Percentiles rank a stretch among this genome's conserved stretches.
These are phyloP conservation scores for Camelina neglecta DNA, from an alignment of 345 rosid genomes.

Conservation along the genomic window DNA sequence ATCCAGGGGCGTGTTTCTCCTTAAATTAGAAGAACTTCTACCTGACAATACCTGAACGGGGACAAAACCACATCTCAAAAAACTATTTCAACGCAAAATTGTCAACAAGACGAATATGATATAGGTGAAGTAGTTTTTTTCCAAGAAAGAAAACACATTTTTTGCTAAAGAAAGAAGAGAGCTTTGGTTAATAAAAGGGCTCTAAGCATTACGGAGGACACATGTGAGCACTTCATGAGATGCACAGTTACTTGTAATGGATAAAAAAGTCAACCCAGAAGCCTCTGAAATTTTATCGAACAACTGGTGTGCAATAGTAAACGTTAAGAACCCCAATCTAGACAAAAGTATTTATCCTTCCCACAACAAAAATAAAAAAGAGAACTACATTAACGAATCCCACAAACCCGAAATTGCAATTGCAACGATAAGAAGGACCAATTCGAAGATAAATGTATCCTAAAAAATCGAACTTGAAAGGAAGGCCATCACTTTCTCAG, in stretches of 20 bases:
- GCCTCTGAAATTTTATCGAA: constrained; percentile 49
- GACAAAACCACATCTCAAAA: constrained; percentile 28
- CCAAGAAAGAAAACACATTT: neutral
- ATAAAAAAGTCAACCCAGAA: neutral
- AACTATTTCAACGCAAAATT: neutral
- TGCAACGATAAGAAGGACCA: neutral
- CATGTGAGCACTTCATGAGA: neutral
- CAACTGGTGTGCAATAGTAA: constrained; percentile 42
- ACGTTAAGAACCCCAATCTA: neutral
- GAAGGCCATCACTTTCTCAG: neutral
- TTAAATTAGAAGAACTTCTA: constrained; percentile 53
- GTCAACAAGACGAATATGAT: neutral
- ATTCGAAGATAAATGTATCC: neutral
- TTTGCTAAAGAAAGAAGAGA: neutral
- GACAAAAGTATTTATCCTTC: no score
- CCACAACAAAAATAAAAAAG: neutral
- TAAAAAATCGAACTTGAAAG: neutral
- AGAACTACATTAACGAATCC: neutral
- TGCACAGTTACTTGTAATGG: neutral
- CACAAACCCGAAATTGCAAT: neutral
- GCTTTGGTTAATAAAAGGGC: neutral
- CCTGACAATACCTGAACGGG: constrained; percentile 59
- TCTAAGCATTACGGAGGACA: constrained; percentile 4
- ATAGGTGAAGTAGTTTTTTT: neutral
- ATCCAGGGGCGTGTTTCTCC: constrained; percentile 51